phyloP scores from a whole-genome alignment of 495 filamentous ascomycete species.

The Penicillium lagena region DNA sequence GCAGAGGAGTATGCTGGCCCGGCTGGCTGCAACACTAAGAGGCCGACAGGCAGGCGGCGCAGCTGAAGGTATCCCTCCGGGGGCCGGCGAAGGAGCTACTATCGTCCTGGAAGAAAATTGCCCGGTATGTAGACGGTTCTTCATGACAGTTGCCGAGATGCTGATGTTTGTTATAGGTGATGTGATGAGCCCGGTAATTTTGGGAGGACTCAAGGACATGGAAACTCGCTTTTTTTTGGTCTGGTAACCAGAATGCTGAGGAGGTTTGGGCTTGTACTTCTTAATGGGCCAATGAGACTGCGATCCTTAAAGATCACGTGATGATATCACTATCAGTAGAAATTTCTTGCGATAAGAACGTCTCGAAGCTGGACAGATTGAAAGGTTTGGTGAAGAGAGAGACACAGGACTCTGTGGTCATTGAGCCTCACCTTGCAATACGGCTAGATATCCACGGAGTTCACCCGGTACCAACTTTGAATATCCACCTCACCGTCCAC shows the following conservation, averaged over 20 bases:
- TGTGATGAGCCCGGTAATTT: conserved; percentile 8
- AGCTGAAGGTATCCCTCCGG: conserved; percentile 2
- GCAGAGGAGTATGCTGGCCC: conserved; percentile 55
- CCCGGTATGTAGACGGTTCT: conserved; percentile 17
- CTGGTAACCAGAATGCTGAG: not conserved
- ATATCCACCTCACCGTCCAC: not conserved
- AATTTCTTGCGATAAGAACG: no score
- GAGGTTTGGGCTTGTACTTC: not conserved
- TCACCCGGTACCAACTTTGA: no score
- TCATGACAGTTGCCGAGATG: not conserved
- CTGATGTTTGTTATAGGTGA: conserved; percentile 7
- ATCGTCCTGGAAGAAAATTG: conserved; percentile 42
- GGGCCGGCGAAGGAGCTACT: conserved; percentile 14
- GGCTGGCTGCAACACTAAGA: conserved; percentile 42
- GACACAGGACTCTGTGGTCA: no score
- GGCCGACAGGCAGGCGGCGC: conserved; percentile 20
- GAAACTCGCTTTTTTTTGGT: not conserved
- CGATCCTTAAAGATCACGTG: no score
- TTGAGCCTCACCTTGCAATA: no score
- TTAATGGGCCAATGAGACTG: no score
- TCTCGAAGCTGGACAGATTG: no score
- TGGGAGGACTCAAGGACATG: no score
- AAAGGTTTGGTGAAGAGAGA: no score
- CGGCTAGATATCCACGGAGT: no score
- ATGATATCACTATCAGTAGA: no score